A percentile compares a stretch with the other conserved stretches of the same genome.
Conservation (phyloP, 2,329 filamentous ascomycete species). For the Trichoderma sp. region DNA sequence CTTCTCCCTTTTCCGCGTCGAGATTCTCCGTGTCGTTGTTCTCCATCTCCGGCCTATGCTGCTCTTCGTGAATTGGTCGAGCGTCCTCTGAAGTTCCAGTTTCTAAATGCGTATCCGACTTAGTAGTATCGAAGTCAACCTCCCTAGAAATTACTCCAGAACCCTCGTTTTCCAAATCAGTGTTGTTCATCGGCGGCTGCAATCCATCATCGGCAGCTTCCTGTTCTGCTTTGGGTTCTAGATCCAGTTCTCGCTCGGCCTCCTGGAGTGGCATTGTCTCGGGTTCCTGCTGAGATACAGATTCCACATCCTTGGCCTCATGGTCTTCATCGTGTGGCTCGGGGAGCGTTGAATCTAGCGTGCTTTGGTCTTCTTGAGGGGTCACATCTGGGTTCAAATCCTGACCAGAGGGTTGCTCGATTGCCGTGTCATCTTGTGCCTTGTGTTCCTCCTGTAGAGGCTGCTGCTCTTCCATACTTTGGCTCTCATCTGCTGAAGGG, state of each 20-base stretch:
- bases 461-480: too few relatives aligned
- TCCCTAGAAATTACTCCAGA: not conserved
- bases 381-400: conserved; percentile 28
- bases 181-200: not conserved
- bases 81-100: not conserved
- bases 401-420: conserved; percentile 25
- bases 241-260: not conserved
- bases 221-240: not conserved
- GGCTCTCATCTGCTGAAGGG: too few relatives aligned
- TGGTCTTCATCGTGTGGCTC: conserved; percentile 29
- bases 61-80: conserved; percentile 2
- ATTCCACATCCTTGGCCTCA: conserved; percentile 34
- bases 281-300: conserved; percentile 31
- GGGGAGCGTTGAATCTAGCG: conserved; percentile 30
- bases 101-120: not conserved
- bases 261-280: conserved; percentile 25
- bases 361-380: conserved; percentile 33
- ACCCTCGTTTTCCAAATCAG: not conserved
- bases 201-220: conserved; percentile 1
- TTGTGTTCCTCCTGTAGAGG: conserved; percentile 9
- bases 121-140: not conserved
- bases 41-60: conserved; percentile 8
- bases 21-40: conserved; percentile 15
- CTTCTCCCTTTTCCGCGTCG: conserved; percentile 30
- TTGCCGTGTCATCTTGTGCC: conserved; percentile 23